Evolutionary conservation across 805 yeast species (phyloP).

Genomic region (Yamadazyma philogaea): DNA sequence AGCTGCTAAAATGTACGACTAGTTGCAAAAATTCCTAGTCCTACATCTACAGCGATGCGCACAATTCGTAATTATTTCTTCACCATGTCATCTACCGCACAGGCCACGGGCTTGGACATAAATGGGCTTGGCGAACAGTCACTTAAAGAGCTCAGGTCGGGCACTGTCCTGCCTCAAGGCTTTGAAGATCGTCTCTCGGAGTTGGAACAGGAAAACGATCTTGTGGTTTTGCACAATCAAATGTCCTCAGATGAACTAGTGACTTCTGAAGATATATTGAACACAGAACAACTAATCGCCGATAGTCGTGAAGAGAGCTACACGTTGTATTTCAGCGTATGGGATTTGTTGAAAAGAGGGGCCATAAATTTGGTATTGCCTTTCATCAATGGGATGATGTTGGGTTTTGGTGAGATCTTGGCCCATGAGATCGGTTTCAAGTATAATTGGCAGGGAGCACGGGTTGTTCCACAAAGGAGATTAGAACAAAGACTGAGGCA

Average conservation of each 20-base stretch:
- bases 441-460: conserved; percentile 72
- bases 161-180: background rate
- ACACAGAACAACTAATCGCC: conserved; percentile 21
- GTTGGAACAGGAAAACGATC: conserved; percentile 19
- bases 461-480: conserved; percentile 45
- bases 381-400: conserved; percentile 89
- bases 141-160: conserved; percentile 1
- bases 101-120: background rate
- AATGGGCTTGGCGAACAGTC: conserved; percentile 4
- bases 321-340: conserved; percentile 22
- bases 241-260: conserved; percentile 33
- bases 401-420: conserved; percentile 91
- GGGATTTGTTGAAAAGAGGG: conserved; percentile 45
- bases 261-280: conserved; percentile 24
- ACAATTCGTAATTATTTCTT: background rate
- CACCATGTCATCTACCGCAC: conserved; percentile 1
- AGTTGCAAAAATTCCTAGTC: too few species aligned
- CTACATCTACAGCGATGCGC: background rate
- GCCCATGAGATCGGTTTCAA: conserved; percentile 90
- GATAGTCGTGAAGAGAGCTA: conserved; percentile 7
- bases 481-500: conserved; percentile 18
- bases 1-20: too few species aligned
- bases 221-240: conserved; percentile 22
- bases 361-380: conserved; percentile 80
- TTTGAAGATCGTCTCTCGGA: conserved; percentile 10